Evolutionary conservation across 441 rosid genomes (phyloP), one percentile per base, ranked within the genome.

Genomic region (Dalechampia spathulata): DNA sequence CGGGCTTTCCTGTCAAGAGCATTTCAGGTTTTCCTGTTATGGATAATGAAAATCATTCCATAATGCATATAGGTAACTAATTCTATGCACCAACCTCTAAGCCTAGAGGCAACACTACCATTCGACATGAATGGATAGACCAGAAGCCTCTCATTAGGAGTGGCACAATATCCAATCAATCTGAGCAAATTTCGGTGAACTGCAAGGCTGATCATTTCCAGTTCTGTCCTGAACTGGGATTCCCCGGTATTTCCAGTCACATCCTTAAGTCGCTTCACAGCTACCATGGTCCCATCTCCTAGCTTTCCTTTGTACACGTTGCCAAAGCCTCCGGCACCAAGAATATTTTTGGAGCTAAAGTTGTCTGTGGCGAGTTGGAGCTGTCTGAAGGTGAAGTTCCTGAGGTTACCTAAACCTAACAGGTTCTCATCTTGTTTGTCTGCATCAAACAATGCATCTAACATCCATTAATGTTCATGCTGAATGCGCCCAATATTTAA

Each of bases 181-280:
- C 82, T 78, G 20, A 90, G 89, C 76, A 90, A 61, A 64, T 90
- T 81, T 52, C 97, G 68, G 52, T 90, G 97, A 65, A 87, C 91
- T 0, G 96, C 97, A 72, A 87, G 80, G 74, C 97, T 90, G 61
- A 90, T 85, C 92, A 90, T 85, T 71, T 82, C 91, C 65, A 90
- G 65, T 64, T 90, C 97, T 4, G 94, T 87, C 58, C 83, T 75
- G 70, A 90, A 90, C 70, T 87, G 97, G 4, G 86, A 76, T n/a
- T 87, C 86, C 50, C 96, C 92, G 17, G 83, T 67, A 21, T 77
- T 62, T 55, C 96, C 97, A 20, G 79, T 73, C 49, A 80, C 57
- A 63, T 83, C 90, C 72, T 87, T 90, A 9, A 87, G 64, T 52
- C 94, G 72, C 66, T 90, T 90, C 62, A 87, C 97, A 0, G 94